Evolutionary conservation across 306 rosid species (phyloP).

Genomic region (Lathyrus oleraceus): DNA sequence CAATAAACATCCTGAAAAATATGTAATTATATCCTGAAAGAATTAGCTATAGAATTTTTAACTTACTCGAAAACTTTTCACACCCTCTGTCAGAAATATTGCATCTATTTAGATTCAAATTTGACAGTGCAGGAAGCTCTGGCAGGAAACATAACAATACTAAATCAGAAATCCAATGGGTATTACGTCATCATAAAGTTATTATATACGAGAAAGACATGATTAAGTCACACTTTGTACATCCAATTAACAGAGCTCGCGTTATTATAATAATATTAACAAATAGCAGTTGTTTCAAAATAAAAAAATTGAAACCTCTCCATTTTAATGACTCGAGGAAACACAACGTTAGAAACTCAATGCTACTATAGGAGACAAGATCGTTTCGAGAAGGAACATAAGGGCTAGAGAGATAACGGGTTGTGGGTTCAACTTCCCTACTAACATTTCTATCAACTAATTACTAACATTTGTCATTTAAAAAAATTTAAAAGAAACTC

Average conservation of each 20-base stretch:
- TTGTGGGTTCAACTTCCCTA: neutral
- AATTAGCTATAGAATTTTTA: slow-evolving; percentile 18
- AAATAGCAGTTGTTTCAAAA: slow-evolving; percentile 26
- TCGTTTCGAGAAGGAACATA: neutral
- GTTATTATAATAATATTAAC: neutral
- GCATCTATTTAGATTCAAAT: slow-evolving; percentile 86
- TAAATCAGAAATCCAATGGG: slow-evolving; percentile 29
- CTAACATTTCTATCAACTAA: neutral
- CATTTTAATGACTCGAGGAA: slow-evolving; percentile 20
- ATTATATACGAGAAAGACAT: slow-evolving; percentile 13
- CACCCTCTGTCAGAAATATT: slow-evolving; percentile 64
- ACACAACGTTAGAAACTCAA: slow-evolving; percentile 1
- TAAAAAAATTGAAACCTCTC: slow-evolving; percentile 6
- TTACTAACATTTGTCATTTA: neutral
- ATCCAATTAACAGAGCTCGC: neutral
- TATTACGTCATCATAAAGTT: slow-evolving; percentile 18
- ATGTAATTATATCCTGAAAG: slow-evolving; percentile 9
- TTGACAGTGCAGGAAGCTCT: slow-evolving; percentile 66
- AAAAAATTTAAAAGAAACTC: neutral
- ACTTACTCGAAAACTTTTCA: slow-evolving; percentile 79
- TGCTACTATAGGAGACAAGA: neutral
- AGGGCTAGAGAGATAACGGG: neutral
- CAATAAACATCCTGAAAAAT: slow-evolving; percentile 3
- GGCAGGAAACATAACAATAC: slow-evolving; percentile 43
- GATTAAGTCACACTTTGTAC: neutral